phyloP scores from a whole-genome alignment of 116 monocot genomes.

The Trichopus zeylanicus region DNA sequence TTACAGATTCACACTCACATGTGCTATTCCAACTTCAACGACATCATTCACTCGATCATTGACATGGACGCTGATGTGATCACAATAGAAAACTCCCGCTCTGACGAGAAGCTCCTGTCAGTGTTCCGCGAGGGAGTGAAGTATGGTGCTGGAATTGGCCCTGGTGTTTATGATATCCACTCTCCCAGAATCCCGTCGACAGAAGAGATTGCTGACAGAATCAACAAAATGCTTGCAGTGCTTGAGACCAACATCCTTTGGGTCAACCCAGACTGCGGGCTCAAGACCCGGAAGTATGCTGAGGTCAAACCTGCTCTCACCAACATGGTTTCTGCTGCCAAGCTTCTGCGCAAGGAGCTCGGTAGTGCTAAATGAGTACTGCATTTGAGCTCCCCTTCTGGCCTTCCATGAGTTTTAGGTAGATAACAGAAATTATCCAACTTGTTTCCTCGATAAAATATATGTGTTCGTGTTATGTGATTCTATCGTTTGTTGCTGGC shows the following conservation, averaged over 20 bases:
- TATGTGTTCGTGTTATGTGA: background rate
- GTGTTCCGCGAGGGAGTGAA: conserved; percentile 46
- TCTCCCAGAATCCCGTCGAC: conserved; percentile 42
- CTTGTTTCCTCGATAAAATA: too few relatives aligned
- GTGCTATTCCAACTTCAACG: conserved; percentile 57
- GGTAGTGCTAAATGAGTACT: conserved; percentile 26
- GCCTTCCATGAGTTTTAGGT: background rate
- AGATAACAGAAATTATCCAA: background rate
- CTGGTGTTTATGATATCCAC: conserved; percentile 41
- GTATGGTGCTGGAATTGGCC: conserved; percentile 40
- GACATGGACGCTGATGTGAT: conserved; percentile 48
- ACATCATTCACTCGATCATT: conserved; percentile 50
- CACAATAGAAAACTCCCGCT: conserved; percentile 47
- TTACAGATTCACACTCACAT: conserved; percentile 48
- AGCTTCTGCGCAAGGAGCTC: conserved; percentile 31
- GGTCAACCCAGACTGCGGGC: conserved; percentile 52
- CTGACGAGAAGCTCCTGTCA: conserved; percentile 41
- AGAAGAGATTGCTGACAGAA: conserved; percentile 36
- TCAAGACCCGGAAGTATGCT: conserved; percentile 49
- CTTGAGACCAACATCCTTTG: conserved; percentile 47
- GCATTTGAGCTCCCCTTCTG: background rate
- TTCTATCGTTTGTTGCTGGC: too few relatives aligned
- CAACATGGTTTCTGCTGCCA: conserved; percentile 41
- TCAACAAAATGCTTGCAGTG: conserved; percentile 34
- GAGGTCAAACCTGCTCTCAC: conserved; percentile 47